Conservation (phyloP, 495 filamentous ascomycete genomes). For the Ramalina intermedia region DNA sequence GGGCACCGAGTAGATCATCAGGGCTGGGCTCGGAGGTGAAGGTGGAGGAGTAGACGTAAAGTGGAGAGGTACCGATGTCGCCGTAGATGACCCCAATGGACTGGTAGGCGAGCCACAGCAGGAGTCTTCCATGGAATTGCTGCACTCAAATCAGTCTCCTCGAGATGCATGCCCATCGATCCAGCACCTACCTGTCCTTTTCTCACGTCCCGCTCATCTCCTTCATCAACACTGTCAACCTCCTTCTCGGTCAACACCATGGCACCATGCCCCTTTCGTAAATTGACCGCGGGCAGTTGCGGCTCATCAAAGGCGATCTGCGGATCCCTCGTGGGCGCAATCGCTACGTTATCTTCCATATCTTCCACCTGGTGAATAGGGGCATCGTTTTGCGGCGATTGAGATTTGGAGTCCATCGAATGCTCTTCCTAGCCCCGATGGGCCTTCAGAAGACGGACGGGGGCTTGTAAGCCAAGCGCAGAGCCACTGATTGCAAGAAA, state of each 20-base stretch:
- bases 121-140: conserved; percentile 8
- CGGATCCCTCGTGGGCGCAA: too few species aligned
- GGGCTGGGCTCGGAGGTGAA: conserved; percentile 42
- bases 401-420: too few species aligned
- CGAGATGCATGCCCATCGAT: neutral
- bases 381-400: too few species aligned
- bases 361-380: too few species aligned
- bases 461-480: too few species aligned
- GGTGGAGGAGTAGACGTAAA: conserved; percentile 61
- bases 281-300: too few species aligned
- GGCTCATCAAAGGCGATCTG: too few species aligned
- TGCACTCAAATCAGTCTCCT: neutral
- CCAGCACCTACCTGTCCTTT: conserved; percentile 12
- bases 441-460: too few species aligned
- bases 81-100: conserved; percentile 62
- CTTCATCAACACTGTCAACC: conserved; percentile 11
- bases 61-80: conserved; percentile 61
- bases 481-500: too few species aligned
- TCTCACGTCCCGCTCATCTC: conserved; percentile 19
- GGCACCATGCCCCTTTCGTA: too few species aligned
- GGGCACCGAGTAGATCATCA: conserved; percentile 49
- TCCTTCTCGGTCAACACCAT: neutral
- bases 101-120: conserved; percentile 44
- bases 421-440: too few species aligned
- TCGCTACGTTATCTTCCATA: too few species aligned